phyloP scores from a whole-genome alignment of 805 yeast species.

The Cyberlindnera galapagoensis region DNA sequence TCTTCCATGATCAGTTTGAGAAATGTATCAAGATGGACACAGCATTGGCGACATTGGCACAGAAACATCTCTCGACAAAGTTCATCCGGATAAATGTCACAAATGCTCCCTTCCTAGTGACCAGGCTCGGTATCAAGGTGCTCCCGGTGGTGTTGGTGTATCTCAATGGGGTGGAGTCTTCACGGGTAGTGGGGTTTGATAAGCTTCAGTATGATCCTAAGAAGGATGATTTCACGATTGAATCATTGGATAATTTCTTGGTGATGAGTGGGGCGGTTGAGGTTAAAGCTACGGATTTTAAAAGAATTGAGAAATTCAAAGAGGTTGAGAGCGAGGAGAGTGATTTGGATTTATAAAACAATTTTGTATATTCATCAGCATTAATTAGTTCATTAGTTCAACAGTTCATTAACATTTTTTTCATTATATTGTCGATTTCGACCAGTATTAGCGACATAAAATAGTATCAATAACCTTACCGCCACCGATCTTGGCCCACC shows the following conservation, averaged over 20 bases:
- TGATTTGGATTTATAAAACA: slow-evolving; percentile 28
- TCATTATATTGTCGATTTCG: too few species aligned
- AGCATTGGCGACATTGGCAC: slow-evolving; percentile 33
- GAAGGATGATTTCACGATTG: slow-evolving; percentile 39
- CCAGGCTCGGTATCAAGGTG: slow-evolving; percentile 55
- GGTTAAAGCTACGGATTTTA: slow-evolving; percentile 28
- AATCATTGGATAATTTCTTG: slow-evolving; percentile 41
- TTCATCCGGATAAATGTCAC: slow-evolving; percentile 53
- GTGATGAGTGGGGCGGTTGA: slow-evolving; percentile 25
- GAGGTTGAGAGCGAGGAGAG: slow-evolving; percentile 29
- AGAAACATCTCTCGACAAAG: slow-evolving; percentile 48
- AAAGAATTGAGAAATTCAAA: slow-evolving; percentile 13
- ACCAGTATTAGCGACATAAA: too few species aligned
- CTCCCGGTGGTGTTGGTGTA: slow-evolving; percentile 68
- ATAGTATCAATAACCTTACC: too few species aligned
- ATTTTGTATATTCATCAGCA: background rate
- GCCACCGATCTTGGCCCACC: too few species aligned
- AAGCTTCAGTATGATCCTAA: slow-evolving; percentile 40
- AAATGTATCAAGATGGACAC: slow-evolving; percentile 55
- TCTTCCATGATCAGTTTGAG: slow-evolving; percentile 52
- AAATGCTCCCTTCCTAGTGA: slow-evolving; percentile 65
- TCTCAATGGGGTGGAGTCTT: slow-evolving; percentile 49
- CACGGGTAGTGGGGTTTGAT: slow-evolving; percentile 65
- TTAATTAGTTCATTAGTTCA: too few species aligned
- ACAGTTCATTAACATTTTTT: too few species aligned